Evolutionary conservation across 139 green algal species (phyloP).

Genomic region (Marvania coccoides): DNA sequence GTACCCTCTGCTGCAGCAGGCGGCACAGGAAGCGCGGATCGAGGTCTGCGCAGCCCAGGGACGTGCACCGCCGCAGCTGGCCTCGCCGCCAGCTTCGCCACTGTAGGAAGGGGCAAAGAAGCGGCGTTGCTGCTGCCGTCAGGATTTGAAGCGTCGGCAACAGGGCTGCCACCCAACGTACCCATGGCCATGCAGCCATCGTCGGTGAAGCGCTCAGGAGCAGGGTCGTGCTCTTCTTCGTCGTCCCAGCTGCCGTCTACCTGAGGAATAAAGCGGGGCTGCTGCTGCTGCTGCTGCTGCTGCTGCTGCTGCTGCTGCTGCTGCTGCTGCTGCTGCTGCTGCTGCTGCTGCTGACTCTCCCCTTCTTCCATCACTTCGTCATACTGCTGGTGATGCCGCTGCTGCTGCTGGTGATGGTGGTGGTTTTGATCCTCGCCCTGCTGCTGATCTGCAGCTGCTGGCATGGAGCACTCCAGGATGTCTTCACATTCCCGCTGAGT

Average conservation of each 20-base stretch:
- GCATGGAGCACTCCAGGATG: slow-evolving; percentile 2
- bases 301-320: slow-evolving; percentile 3
- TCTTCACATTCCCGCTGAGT: slow-evolving; percentile 13
- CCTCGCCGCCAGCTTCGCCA: background rate
- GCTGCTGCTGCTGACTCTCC: slow-evolving; percentile 18
- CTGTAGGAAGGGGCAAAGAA: too few relatives aligned
- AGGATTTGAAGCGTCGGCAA: background rate
- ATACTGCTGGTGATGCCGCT: background rate
- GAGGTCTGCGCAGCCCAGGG: too few relatives aligned
- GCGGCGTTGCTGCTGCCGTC: background rate
- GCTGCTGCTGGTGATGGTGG: background rate
- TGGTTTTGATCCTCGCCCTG: too few relatives aligned
- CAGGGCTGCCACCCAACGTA: background rate
- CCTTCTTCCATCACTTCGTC: background rate
- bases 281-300: too few relatives aligned
- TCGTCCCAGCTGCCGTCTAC: slow-evolving; percentile 25
- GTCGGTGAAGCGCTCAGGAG: too few relatives aligned
- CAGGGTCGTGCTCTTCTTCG: too few relatives aligned
- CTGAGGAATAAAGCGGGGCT: slow-evolving; percentile 7
- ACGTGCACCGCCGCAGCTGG: background rate
- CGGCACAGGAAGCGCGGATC: too few relatives aligned
- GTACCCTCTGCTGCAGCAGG: too few relatives aligned
- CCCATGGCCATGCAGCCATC: too few relatives aligned
- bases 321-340: background rate
- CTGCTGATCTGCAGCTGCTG: background rate